Evolutionary conservation across 192 early-diverging fungal genomes (phyloP).

Genomic region (Entomortierella chlamydospora): DNA sequence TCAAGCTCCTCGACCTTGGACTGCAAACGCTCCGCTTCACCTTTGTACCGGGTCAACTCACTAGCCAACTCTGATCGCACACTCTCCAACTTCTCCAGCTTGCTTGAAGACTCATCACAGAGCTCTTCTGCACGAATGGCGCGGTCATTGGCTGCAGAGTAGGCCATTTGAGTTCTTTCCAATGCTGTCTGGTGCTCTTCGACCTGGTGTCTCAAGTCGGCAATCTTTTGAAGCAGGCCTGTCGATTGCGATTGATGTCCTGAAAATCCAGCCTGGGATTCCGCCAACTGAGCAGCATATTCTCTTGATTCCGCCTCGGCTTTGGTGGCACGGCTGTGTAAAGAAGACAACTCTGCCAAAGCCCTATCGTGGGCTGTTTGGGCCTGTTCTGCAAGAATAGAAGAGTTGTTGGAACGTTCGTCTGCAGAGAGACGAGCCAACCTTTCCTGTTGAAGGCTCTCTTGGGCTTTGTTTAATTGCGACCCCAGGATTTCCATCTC

Average conservation of each 20-base stretch:
- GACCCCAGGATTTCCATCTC: slow-evolving; percentile 56
- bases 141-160: slow-evolving; percentile 51
- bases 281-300: slow-evolving; percentile 50
- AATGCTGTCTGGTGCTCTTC: slow-evolving; percentile 53
- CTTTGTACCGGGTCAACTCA: slow-evolving; percentile 31
- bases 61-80: slow-evolving; percentile 47
- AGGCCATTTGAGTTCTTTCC: slow-evolving; percentile 53
- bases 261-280: slow-evolving; percentile 49
- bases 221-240: slow-evolving; percentile 33
- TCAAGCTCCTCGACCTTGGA: slow-evolving; percentile 55
- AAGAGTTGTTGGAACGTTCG: slow-evolving; percentile 57
- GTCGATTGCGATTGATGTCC: slow-evolving; percentile 45
- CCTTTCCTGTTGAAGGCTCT: slow-evolving; percentile 57
- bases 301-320: slow-evolving; percentile 62
- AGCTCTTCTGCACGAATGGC: slow-evolving; percentile 50
- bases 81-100: slow-evolving; percentile 51
- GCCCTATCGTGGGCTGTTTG: slow-evolving; percentile 62
- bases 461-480: slow-evolving; percentile 53
- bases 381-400: slow-evolving; percentile 61
- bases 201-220: slow-evolving; percentile 47
- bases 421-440: slow-evolving; percentile 57
- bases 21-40: slow-evolving; percentile 52
- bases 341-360: slow-evolving; percentile 56
- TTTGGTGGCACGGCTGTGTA: slow-evolving; percentile 55
- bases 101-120: slow-evolving; percentile 45